Percentiles rank a stretch among this genome's conserved stretches.
Evolutionary conservation across 768 basidiomycete genomes (phyloP).

Genomic region (Mycena albidolilacea): DNA sequence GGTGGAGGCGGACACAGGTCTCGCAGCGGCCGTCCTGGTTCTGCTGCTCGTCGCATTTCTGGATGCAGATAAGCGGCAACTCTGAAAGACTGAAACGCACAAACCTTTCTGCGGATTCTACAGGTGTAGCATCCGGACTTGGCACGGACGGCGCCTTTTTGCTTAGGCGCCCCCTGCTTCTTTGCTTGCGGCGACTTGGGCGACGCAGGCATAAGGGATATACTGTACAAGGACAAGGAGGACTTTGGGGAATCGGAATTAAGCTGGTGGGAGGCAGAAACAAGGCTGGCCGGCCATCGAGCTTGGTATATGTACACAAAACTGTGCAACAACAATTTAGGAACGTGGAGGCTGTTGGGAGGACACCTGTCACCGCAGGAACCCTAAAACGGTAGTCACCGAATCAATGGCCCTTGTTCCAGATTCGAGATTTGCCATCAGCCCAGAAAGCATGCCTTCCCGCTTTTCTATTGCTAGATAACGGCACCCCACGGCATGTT

Average conservation of each 20-base stretch:
- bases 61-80: conserved; percentile 39
- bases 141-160: conserved; percentile 86
- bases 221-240: conserved; percentile 25
- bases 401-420: conserved; percentile 29
- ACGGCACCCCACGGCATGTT: conserved; percentile 6
- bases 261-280: conserved; percentile 24
- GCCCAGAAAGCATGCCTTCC: conserved; percentile 14
- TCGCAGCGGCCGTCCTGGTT: conserved; percentile 74
- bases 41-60: conserved; percentile 90
- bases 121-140: conserved; percentile 94
- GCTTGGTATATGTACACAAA: conserved; percentile 38
- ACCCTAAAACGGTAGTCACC: not conserved
- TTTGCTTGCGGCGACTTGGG: conserved; percentile 60
- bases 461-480: conserved; percentile 14
- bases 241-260: conserved; percentile 33
- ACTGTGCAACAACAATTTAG: conserved; percentile 27
- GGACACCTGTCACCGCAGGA: not conserved
- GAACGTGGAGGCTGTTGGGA: conserved; percentile 19
- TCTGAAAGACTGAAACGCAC: conserved; percentile 18
- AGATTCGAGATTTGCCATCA: conserved; percentile 2
- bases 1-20: conserved; percentile 83
- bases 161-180: conserved; percentile 73
- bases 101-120: conserved; percentile 87
- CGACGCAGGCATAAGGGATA: conserved; percentile 53
- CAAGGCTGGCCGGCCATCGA: conserved; percentile 21